phyloP scores from a whole-genome alignment of 2,329 filamentous ascomycete genomes.

The Pestalotiopsis sp. region DNA sequence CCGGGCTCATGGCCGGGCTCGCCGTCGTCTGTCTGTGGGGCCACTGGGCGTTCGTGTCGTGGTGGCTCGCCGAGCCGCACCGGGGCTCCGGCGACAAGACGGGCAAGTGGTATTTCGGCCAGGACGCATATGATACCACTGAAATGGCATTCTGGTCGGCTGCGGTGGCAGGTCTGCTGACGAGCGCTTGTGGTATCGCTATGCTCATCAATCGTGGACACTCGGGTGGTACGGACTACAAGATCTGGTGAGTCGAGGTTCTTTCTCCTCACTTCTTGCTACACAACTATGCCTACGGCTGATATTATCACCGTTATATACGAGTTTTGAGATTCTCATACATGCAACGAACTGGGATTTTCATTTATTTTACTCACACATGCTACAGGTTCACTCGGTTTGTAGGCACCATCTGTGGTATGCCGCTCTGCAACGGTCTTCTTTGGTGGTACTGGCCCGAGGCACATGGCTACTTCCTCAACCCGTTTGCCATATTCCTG shows the following conservation, averaged over 20 bases:
- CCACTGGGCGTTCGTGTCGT: constrained; percentile 46
- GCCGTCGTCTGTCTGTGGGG: constrained; percentile 38
- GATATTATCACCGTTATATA: too few species aligned
- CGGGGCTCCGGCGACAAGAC: constrained; percentile 44
- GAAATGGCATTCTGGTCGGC: constrained; percentile 54
- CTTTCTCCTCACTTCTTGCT: not conserved
- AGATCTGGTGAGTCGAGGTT: constrained; percentile 49
- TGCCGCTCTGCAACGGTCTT: constrained; percentile 39
- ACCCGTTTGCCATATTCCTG: constrained; percentile 45
- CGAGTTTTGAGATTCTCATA: too few species aligned
- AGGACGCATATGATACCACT: constrained; percentile 46
- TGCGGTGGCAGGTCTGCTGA: constrained; percentile 43
- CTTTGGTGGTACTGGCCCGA: constrained; percentile 56
- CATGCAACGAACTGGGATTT: too few species aligned
- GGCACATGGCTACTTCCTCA: constrained; percentile 48
- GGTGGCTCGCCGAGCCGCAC: constrained; percentile 48
- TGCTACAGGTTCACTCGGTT: constrained; percentile 43
- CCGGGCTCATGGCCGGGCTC: constrained; percentile 36
- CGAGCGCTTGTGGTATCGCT: constrained; percentile 41
- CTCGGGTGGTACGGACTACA: constrained; percentile 50
- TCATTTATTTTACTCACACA: not conserved
- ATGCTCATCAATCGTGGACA: constrained; percentile 49
- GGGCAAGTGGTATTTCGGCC: constrained; percentile 45
- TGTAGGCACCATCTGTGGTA: constrained; percentile 43
- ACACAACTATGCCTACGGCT: not conserved